Evolutionary conservation across 1,284 basidiomycete species (phyloP), one percentile per base, ranked within the genome.

Genomic region (Malassezia yamatoensis): DNA sequence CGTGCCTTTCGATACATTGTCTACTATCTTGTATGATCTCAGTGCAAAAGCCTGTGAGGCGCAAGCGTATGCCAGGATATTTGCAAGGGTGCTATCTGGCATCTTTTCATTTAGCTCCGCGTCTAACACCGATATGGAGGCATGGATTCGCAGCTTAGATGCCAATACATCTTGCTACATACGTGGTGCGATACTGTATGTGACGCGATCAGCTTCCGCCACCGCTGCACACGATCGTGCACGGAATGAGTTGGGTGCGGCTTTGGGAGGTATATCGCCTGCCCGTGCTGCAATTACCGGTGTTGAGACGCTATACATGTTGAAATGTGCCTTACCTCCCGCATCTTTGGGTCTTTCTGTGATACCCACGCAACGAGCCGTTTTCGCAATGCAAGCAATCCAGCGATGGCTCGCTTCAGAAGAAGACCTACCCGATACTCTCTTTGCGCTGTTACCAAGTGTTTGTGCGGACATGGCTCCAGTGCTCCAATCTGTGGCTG

Each of bases 311-410:
- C 79, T 98, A 6, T 81, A 84, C 3, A 79, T 84, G 11, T 80
- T 96, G n/a, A 80, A 81, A 0, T 85, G 85, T 0, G 79, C 82
- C 0, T 88, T 90, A 0, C 91, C 93, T 0, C 80, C 85, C 15
- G 76, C 81, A 1, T 85, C 91, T 29, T 85, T 87, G 0, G 79
- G 87, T 1, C 79, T 85, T n/a, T 89, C 93, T 77, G 78, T 98
- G 7, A 51, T 74, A 5, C 87, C 90, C 0, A 86, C 88, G 69
- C 85, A 83, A 48, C 79, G 94, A 12, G 86, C 88, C 0, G 82
- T 98, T 41, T 93, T 93, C 72, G 80, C 93, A n/a, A 79, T 94
- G 63, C 88, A 90, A 68, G 81, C 84, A 2, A 83, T 88, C 52
- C 86, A 88, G 65, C 80, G 80, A 18, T 98, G 93, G 93, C 79